Evolutionary conservation across 371 early-diverging fungal species (phyloP).

Genomic region (Dentiscutata heterogama): DNA sequence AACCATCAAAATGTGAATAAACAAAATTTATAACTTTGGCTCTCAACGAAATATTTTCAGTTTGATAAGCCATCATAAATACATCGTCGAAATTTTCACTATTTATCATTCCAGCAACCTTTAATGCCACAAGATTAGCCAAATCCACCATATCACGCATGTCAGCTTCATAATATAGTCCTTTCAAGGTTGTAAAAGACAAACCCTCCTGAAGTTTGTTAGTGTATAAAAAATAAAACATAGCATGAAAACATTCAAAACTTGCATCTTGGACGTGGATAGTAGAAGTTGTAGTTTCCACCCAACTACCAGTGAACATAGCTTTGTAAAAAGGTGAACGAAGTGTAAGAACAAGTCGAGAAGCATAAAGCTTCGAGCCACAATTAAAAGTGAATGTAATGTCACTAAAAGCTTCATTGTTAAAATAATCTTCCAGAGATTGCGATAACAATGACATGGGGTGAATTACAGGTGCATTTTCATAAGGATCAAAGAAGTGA

Average conservation of each 20-base stretch:
- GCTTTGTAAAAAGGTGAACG: slow-evolving; percentile 12
- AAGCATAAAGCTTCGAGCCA: slow-evolving; percentile 10
- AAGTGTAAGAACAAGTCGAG: slow-evolving; percentile 19
- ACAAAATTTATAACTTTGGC: background rate
- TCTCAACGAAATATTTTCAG: background rate
- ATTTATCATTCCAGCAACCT: background rate
- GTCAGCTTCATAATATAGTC: slow-evolving; percentile 23
- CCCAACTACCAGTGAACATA: slow-evolving; percentile 26
- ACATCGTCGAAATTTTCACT: slow-evolving; percentile 22
- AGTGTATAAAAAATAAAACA: slow-evolving; percentile 29
- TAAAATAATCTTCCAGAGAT: slow-evolving; percentile 35
- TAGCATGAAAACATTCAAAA: background rate
- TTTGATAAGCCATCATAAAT: slow-evolving; percentile 27
- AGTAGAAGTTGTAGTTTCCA: background rate
- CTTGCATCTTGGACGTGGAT: slow-evolving; percentile 20
- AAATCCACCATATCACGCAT: background rate
- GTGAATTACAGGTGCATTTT: background rate
- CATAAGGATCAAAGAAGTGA: background rate
- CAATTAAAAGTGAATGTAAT: slow-evolving; percentile 15
- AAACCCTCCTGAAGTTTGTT: background rate
- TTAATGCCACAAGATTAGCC: background rate
- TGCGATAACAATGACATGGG: background rate
- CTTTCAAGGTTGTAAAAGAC: slow-evolving; percentile 1
- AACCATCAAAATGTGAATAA: background rate
- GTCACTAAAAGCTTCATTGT: slow-evolving; percentile 24